Percentiles rank a stretch among this genome's conserved stretches.
Conservation (phyloP, 495 filamentous ascomycete species). For the Penicillium robsamsonii region DNA sequence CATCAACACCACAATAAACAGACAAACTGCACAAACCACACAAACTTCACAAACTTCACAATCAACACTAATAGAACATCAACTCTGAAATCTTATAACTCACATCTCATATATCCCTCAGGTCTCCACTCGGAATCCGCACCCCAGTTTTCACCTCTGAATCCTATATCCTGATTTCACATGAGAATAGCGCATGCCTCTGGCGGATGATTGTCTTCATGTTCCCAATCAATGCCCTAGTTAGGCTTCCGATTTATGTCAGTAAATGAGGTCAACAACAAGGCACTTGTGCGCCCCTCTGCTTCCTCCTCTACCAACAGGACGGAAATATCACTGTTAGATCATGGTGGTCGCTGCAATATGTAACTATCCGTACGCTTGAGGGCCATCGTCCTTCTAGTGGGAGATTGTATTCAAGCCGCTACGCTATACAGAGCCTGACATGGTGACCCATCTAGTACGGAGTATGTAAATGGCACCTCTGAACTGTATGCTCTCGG, state of each 20-base stretch:
- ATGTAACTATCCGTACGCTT: neutral
- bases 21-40: constrained; percentile 11
- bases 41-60: constrained; percentile 2
- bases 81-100: neutral
- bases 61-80: neutral
- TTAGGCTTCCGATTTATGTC: neutral
- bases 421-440: neutral
- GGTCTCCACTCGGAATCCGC: neutral
- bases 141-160: neutral
- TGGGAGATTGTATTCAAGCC: neutral
- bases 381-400: too few species aligned
- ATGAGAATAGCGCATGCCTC: neutral
- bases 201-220: neutral
- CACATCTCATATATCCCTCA: constrained; percentile 3
- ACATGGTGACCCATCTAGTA: neutral
- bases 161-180: neutral
- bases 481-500: neutral
- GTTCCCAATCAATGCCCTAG: neutral
- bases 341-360: neutral
- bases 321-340: neutral
- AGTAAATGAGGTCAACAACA: neutral
- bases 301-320: neutral
- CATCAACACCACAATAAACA: constrained; percentile 12
- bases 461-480: neutral
- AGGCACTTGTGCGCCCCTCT: neutral